Evolutionary conservation across 2,329 filamentous ascomycete genomes (phyloP).

Genomic region (Fusarium burgessii): DNA sequence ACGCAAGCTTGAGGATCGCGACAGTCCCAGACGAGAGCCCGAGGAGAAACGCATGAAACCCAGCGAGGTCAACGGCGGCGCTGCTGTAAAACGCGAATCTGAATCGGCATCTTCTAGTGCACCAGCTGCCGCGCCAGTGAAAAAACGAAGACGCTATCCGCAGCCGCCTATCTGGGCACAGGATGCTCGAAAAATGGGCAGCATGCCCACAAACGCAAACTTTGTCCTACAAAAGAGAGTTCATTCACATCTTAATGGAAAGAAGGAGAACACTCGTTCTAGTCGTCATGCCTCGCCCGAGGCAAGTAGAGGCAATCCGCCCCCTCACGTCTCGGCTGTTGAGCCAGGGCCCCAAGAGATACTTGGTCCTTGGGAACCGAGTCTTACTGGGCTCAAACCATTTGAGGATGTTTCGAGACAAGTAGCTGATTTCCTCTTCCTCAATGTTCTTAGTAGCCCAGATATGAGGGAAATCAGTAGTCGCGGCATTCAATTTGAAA

Average conservation of each 20-base stretch:
- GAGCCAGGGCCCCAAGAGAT: conserved; percentile 51
- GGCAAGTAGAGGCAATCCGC: conserved; percentile 40
- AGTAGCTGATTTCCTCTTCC: conserved; percentile 85
- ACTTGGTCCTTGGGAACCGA: conserved; percentile 72
- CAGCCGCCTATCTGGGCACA: conserved; percentile 64
- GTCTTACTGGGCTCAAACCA: conserved; percentile 77
- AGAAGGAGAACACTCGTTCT: conserved; percentile 54
- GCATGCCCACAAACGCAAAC: conserved; percentile 51
- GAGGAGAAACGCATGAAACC: conserved; percentile 62
- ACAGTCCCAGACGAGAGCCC: conserved; percentile 63
- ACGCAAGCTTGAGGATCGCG: conserved; percentile 55
- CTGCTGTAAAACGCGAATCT: conserved; percentile 42
- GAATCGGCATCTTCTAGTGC: conserved; percentile 47
- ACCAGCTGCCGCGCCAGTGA: conserved; percentile 52
- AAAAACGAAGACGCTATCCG: conserved; percentile 54
- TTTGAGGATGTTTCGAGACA: conserved; percentile 79
- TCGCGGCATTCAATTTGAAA: conserved; percentile 82
- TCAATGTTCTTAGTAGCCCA: conserved; percentile 75
- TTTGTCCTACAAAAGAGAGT: conserved; percentile 47
- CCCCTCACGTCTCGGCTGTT: conserved; percentile 34
- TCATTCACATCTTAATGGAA: conserved; percentile 54
- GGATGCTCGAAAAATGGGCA: conserved; percentile 51
- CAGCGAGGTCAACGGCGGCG: conserved; percentile 60
- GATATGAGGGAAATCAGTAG: conserved; percentile 73
- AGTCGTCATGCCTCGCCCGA: conserved; percentile 54